Evolutionary conservation across 352 stramenopile genomes (phyloP).

Genomic region (Globisporangium yorkense): DNA sequence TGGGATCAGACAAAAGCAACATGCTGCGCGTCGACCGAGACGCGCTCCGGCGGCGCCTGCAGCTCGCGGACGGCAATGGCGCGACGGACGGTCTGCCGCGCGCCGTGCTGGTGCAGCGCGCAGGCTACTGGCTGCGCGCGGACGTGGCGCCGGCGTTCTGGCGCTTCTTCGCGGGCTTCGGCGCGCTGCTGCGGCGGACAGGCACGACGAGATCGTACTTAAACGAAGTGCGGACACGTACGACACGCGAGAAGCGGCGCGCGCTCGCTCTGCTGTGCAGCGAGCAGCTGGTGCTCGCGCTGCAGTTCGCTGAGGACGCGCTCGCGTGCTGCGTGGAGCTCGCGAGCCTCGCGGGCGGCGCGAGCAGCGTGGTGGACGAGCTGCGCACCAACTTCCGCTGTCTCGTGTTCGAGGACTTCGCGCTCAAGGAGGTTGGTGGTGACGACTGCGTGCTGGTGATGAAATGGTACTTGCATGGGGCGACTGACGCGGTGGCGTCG

Average conservation of each 20-base stretch:
- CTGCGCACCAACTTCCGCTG: slow-evolving; percentile 41
- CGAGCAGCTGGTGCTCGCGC: slow-evolving; percentile 63
- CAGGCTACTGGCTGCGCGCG: slow-evolving; percentile 55
- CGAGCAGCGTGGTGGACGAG: slow-evolving; percentile 33
- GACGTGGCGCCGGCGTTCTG: slow-evolving; percentile 64
- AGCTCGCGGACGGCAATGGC: slow-evolving; percentile 21
- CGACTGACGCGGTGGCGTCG: neutral
- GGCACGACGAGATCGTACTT: neutral
- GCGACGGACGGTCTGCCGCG: slow-evolving; percentile 38
- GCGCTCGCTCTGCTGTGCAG: slow-evolving; percentile 39
- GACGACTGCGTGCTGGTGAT: neutral
- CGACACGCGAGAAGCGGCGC: slow-evolving; percentile 9
- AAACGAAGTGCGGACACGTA: slow-evolving; percentile 7
- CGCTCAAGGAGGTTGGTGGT: slow-evolving; percentile 15
- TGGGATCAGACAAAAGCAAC: too few relatives aligned
- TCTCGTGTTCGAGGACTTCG: slow-evolving; percentile 45
- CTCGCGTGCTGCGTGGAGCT: slow-evolving; percentile 66
- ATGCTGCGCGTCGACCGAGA: slow-evolving; percentile 49
- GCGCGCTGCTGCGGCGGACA: slow-evolving; percentile 17
- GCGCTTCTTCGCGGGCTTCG: slow-evolving; percentile 40
- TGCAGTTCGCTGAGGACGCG: slow-evolving; percentile 68
- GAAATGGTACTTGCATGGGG: neutral
- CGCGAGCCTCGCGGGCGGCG: slow-evolving; percentile 44
- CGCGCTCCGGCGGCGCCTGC: slow-evolving; percentile 46
- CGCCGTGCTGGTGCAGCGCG: slow-evolving; percentile 51